Evolutionary conservation across 148 eudicot genomes (phyloP).

Genomic region (Linanthus parryae): DNA sequence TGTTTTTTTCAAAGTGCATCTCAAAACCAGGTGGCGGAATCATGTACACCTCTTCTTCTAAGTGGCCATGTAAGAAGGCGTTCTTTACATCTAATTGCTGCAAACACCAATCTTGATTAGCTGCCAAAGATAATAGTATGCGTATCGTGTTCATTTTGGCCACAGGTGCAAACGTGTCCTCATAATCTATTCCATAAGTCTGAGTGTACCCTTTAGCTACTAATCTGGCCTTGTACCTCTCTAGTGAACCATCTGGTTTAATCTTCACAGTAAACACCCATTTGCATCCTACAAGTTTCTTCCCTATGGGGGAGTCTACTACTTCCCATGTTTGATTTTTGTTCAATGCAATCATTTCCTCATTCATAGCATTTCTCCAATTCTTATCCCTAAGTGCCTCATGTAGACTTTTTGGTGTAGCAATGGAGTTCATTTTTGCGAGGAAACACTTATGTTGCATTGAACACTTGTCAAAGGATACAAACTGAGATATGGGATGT

Average conservation of each 20-base stretch:
- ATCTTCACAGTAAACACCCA: background rate
- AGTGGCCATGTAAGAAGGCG: background rate
- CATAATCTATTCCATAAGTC: background rate
- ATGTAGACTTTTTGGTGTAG: background rate
- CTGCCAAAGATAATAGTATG: background rate
- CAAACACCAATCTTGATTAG: background rate
- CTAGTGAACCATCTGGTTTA: background rate
- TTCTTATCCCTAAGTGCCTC: background rate
- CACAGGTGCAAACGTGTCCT: background rate
- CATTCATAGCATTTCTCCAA: background rate
- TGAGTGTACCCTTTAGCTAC: conserved; percentile 1
- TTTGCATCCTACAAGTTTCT: background rate
- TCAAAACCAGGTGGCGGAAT: background rate
- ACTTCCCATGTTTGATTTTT: conserved; percentile 1
- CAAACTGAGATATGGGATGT: no score
- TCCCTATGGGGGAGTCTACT: background rate
- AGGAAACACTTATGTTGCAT: no score
- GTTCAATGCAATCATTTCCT: background rate
- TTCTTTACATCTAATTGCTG: conserved; percentile 3
- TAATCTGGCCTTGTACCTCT: background rate
- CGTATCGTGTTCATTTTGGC: background rate
- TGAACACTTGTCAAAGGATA: no score
- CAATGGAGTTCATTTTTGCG: no score
- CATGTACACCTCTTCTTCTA: background rate
- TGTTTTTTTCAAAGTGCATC: background rate